Percentiles rank a stretch among this genome's conserved stretches.
Evolutionary conservation across 2,329 filamentous ascomycete genomes (phyloP).

Genomic region (Rachicladosporium sp.): DNA sequence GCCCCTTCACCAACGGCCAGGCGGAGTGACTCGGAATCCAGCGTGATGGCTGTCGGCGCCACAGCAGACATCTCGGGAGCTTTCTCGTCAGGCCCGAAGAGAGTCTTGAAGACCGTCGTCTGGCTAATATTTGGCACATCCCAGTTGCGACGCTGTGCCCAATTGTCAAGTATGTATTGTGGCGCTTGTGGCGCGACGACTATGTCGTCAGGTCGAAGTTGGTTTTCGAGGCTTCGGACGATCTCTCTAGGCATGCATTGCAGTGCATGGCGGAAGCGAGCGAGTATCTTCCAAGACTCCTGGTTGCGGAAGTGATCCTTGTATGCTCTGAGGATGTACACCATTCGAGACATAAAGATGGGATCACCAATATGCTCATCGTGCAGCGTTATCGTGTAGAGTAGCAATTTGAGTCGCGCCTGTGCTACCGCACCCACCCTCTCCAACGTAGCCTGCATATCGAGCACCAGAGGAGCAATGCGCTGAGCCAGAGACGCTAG

Average conservation of each 20-base stretch:
- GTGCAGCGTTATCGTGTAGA: constrained; percentile 49
- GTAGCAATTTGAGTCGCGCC: constrained; percentile 22
- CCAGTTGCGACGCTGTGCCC: constrained; percentile 84
- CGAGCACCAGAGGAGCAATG: constrained; percentile 53
- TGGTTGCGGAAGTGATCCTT: constrained; percentile 68
- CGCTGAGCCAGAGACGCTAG: constrained; percentile 67
- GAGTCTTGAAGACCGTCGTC: constrained; percentile 56
- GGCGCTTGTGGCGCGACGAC: constrained; percentile 47
- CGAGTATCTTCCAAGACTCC: constrained; percentile 91
- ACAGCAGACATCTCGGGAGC: constrained; percentile 12
- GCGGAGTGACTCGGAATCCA: constrained; percentile 50
- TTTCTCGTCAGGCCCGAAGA: constrained; percentile 47
- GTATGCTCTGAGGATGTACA: constrained; percentile 72
- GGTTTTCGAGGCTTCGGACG: constrained; percentile 32
- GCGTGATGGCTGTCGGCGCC: constrained; percentile 45
- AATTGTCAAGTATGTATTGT: constrained; percentile 52
- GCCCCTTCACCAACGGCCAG: constrained; percentile 72
- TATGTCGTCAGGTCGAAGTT: constrained; percentile 20
- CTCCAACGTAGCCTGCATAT: constrained; percentile 50
- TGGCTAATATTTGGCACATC: constrained; percentile 64
- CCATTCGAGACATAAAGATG: constrained; percentile 74
- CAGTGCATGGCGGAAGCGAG: constrained; percentile 76
- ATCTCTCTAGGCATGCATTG: constrained; percentile 39
- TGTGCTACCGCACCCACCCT: constrained; percentile 8
- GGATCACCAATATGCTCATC: constrained; percentile 63